phyloP scores from a whole-genome alignment of 371 early-diverging fungal genomes.

The Mucor mucedo region DNA sequence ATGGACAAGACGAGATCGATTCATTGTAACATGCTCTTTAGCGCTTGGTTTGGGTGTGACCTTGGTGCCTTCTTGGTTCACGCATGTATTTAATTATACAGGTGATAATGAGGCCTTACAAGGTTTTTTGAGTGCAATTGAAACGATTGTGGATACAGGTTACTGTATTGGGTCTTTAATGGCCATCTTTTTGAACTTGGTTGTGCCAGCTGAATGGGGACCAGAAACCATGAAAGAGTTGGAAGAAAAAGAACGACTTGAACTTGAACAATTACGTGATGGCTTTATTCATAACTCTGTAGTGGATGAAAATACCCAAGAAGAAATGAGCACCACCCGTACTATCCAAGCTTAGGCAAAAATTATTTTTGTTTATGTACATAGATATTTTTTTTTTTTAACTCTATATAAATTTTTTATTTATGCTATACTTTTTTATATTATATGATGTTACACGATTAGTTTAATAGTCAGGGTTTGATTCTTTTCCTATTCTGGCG shows the following conservation, averaged over 20 bases:
- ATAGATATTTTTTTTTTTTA: conserved; percentile 4
- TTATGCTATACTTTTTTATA: neutral
- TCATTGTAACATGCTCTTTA: conserved; percentile 58
- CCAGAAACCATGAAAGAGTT: conserved; percentile 40
- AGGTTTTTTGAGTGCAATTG: conserved; percentile 60
- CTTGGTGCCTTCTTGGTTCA: conserved; percentile 61
- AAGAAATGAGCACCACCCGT: conserved; percentile 12
- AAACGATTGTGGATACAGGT: conserved; percentile 61
- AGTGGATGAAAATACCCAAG: conserved; percentile 26
- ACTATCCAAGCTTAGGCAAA: conserved; percentile 9
- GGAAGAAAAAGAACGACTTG: conserved; percentile 33
- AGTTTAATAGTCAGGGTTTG: conserved; percentile 8
- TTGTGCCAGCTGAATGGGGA: conserved; percentile 53
- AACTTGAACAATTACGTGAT: conserved; percentile 44
- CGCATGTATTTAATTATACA: conserved; percentile 58
- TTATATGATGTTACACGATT: neutral
- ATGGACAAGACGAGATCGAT: conserved; percentile 71
- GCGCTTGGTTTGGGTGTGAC: conserved; percentile 63
- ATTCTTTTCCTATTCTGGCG: conserved; percentile 37
- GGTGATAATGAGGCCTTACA: conserved; percentile 53
- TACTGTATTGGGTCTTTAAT: conserved; percentile 60
- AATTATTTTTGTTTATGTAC: neutral
- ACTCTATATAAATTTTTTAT: neutral
- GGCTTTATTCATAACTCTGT: conserved; percentile 36
- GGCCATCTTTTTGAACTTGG: conserved; percentile 57